Percentiles rank a stretch among this genome's conserved stretches.
Conservation (phyloP, 2,329 filamentous ascomycete species). For the Ophiostoma perfectum region DNA sequence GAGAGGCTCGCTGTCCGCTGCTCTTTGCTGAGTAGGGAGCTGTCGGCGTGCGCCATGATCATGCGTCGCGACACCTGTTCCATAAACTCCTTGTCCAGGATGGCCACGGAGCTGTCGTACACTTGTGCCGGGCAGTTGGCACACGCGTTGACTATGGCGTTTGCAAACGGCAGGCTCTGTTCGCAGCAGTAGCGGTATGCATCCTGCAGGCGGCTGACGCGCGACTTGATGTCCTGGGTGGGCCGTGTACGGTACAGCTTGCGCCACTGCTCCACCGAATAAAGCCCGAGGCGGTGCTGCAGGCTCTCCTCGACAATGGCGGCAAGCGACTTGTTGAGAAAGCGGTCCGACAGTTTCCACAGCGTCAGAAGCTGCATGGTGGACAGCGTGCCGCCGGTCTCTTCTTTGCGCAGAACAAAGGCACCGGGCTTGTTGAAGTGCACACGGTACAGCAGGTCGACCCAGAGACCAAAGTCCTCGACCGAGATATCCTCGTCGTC, state of each 20-base stretch:
- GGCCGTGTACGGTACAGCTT: slow-evolving; percentile 27
- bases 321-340: slow-evolving; percentile 23
- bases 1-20: slow-evolving; percentile 17
- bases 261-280: slow-evolving; percentile 27
- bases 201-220: slow-evolving; percentile 26
- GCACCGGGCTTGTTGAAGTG: slow-evolving; percentile 23
- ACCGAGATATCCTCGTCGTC: slow-evolving; percentile 25
- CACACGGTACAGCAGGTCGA: slow-evolving; percentile 27
- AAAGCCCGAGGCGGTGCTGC: slow-evolving; percentile 27
- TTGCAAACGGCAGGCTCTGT: slow-evolving; percentile 26
- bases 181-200: slow-evolving; percentile 26
- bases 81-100: slow-evolving; percentile 28
- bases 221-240: slow-evolving; percentile 23
- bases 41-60: slow-evolving; percentile 26
- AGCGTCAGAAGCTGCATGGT: slow-evolving; percentile 28
- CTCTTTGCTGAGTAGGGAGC: slow-evolving; percentile 23
- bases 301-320: slow-evolving; percentile 27
- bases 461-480: slow-evolving; percentile 28
- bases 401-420: slow-evolving; percentile 27
- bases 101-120: slow-evolving; percentile 24
- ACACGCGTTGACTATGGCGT: slow-evolving; percentile 24
- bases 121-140: slow-evolving; percentile 28
- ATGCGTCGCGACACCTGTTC: slow-evolving; percentile 26
- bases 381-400: slow-evolving; percentile 28
- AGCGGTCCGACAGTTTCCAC: slow-evolving; percentile 28